phyloP scores from a whole-genome alignment of 495 filamentous ascomycete species.

The Thermochaetoides thermophila region DNA sequence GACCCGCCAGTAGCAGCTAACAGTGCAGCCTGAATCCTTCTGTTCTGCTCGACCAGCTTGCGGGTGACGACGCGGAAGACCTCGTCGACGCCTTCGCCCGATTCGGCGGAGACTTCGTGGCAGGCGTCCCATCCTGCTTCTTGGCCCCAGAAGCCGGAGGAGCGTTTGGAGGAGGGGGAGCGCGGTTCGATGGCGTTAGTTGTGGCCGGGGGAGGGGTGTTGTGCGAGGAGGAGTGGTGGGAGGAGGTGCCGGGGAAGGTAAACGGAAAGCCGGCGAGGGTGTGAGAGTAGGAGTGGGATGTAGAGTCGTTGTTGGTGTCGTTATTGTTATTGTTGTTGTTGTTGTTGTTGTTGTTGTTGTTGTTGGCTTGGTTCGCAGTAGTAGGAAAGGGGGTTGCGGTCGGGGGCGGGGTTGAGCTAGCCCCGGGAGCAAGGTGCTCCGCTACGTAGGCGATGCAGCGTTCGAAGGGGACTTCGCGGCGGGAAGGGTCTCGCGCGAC shows the following conservation, averaged over 20 bases:
- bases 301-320: not conserved
- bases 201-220: not conserved
- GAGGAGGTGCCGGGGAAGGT: too few relatives aligned
- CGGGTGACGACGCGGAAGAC: conserved; percentile 90
- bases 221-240: too few relatives aligned
- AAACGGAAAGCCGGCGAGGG: too few relatives aligned
- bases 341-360: conserved; percentile 31
- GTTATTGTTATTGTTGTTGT: not conserved
- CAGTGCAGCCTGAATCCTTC: conserved; percentile 46
- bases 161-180: conserved; percentile 61
- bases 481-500: conserved; percentile 62
- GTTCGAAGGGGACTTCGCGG: conserved; percentile 79
- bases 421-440: conserved; percentile 65
- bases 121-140: conserved; percentile 93
- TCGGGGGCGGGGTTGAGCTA: conserved; percentile 49
- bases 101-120: conserved; percentile 89
- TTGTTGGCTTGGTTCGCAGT: conserved; percentile 29
- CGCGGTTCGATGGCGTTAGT: conserved; percentile 28
- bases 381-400: conserved; percentile 26
- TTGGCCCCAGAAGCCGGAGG: conserved; percentile 76
- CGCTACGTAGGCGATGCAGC: conserved; percentile 86
- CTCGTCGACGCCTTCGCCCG: conserved; percentile 92
- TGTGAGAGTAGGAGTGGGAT: too few relatives aligned
- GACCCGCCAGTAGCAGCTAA: conserved; percentile 24
- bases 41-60: conserved; percentile 85